Percentiles rank a stretch among this genome's conserved stretches.
phyloP scores from a whole-genome alignment of 306 rosid genomes.

The Prunus mongolica region DNA sequence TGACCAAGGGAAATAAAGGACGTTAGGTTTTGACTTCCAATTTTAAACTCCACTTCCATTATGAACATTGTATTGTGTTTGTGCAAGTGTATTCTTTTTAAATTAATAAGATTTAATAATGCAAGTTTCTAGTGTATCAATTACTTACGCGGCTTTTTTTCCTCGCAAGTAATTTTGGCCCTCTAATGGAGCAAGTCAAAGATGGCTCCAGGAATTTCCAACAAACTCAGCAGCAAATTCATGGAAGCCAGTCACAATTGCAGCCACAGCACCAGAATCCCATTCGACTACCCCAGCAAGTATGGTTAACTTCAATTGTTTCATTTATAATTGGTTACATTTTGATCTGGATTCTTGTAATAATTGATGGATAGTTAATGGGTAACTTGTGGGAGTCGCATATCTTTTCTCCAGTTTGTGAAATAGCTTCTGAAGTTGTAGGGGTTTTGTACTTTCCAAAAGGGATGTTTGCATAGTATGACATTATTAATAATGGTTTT shows the following conservation, averaged over 20 bases:
- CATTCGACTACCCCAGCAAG: conserved; percentile 65
- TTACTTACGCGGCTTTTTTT: conserved; percentile 15
- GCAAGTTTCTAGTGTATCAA: background rate
- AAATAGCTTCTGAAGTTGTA: background rate
- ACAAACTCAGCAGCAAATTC: conserved; percentile 63
- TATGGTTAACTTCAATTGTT: conserved; percentile 28
- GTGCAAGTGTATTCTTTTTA: background rate
- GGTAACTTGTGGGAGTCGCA: background rate
- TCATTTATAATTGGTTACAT: conserved; percentile 8
- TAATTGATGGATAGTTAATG: background rate
- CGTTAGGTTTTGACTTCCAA: background rate
- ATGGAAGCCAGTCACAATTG: conserved; percentile 59
- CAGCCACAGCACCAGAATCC: conserved; percentile 63
- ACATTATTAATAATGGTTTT: background rate
- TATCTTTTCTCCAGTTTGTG: background rate
- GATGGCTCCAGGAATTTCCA: conserved; percentile 65
- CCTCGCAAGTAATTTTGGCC: conserved; percentile 54
- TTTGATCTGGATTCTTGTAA: conserved; percentile 9
- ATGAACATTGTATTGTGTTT: background rate
- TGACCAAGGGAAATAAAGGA: background rate
- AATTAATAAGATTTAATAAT: background rate
- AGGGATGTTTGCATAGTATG: background rate
- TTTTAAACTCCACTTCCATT: background rate
- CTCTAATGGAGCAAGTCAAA: conserved; percentile 69
- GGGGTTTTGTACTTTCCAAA: background rate